A percentile compares a stretch with the other conserved stretches of the same genome.
Evolutionary conservation across 2,329 filamentous ascomycete genomes (phyloP).

Genomic region (Pseudocercospora ulei): DNA sequence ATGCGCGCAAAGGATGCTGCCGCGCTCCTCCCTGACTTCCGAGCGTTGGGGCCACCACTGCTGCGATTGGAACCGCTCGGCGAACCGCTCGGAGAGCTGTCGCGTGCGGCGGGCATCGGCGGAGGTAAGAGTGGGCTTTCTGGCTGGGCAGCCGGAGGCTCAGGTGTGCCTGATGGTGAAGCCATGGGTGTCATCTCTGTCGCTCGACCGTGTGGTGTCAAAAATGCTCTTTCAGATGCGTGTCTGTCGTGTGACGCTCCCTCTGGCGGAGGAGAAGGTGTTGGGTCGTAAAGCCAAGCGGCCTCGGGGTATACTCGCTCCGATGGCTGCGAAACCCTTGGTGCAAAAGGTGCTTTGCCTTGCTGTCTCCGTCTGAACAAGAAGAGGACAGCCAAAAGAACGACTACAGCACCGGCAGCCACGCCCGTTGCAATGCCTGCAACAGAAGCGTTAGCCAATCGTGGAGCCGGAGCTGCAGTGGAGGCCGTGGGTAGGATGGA

Average conservation of each 20-base stretch:
- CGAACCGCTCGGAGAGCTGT: constrained; percentile 10
- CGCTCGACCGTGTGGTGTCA: constrained; percentile 8
- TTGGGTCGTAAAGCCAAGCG: constrained; percentile 26
- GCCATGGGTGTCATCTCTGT: constrained; percentile 9
- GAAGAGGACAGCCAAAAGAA: constrained; percentile 17
- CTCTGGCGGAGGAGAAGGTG: constrained; percentile 19
- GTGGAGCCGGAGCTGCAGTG: constrained; percentile 5
- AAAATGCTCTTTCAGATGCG: constrained; percentile 8
- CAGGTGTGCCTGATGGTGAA: constrained; percentile 3
- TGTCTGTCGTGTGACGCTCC: constrained; percentile 3
- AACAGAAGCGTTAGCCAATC: constrained; percentile 14
- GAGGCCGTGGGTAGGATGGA: constrained; percentile 2
- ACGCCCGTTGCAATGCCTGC: constrained; percentile 23
- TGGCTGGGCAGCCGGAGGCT: constrained; percentile 5
- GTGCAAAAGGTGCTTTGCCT: constrained; percentile 18
- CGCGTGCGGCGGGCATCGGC: constrained; percentile 11
- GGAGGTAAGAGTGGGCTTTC: constrained; percentile 18
- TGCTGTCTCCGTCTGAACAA: constrained; percentile 17
- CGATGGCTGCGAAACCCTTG: constrained; percentile 12
- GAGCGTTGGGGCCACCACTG: background rate
- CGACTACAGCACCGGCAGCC: constrained; percentile 19
- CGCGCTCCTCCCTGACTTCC: constrained; percentile 16
- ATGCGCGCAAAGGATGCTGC: constrained; percentile 11
- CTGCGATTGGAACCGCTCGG: constrained; percentile 4
- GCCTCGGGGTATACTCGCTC: constrained; percentile 21